phyloP scores from a whole-genome alignment of 768 basidiomycete species.

The Leccinum boreale region DNA sequence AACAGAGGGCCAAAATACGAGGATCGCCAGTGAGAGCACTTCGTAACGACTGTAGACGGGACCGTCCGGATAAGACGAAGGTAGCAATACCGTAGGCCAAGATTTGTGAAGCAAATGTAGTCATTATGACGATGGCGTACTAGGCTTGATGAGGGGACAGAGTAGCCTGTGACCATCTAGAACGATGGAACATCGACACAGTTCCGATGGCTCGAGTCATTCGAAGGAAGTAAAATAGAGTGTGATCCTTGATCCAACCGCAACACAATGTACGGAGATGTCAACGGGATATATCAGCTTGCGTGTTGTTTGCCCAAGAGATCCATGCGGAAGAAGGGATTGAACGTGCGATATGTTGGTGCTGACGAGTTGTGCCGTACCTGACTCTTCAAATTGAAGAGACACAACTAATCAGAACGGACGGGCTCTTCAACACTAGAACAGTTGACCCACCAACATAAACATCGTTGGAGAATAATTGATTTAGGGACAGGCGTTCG shows the following conservation, averaged over 20 bases:
- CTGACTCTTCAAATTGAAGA: neutral
- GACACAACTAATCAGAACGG: neutral
- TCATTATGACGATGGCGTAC: neutral
- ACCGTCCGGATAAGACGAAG: neutral
- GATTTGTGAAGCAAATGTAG: neutral
- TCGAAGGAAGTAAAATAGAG: neutral
- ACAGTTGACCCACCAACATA: constrained; percentile 9
- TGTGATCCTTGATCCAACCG: neutral
- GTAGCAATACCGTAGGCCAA: neutral
- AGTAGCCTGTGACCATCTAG: neutral
- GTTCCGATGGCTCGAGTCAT: neutral
- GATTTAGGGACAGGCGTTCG: neutral
- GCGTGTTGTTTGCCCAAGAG: neutral
- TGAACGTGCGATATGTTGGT: neutral
- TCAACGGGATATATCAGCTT: neutral
- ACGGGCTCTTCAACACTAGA: neutral
- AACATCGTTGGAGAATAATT: neutral
- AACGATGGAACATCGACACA: neutral
- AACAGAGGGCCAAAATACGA: neutral
- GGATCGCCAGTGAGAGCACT: neutral
- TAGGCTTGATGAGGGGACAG: neutral
- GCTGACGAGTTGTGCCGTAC: neutral
- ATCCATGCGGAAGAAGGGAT: neutral
- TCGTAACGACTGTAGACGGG: neutral
- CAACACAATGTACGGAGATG: neutral